Evolutionary conservation across 805 yeast genomes (phyloP), one percentile per base, ranked within the genome.

Genomic region (Cyberlindnera maritima): DNA sequence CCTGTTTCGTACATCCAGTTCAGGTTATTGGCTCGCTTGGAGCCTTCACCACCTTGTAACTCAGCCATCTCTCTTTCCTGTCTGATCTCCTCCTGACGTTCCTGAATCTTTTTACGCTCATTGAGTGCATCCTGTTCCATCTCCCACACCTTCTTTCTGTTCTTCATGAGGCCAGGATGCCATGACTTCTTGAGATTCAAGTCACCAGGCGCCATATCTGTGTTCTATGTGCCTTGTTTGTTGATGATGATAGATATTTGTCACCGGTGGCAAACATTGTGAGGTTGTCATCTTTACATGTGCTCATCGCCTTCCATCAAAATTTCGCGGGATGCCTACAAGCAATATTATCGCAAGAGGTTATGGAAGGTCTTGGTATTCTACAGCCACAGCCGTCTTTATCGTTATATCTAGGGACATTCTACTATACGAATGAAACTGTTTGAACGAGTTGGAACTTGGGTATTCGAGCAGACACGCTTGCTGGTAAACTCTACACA

Each of bases 141-240:
- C 54, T 81, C 75, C 92, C 96, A 85, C 31, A 92, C 91, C 59
- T 83, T 86, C 54, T 83, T 83, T 66, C 84, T 89, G 71, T 92
- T 92, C 63, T 85, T 87, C 61, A 87, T 71, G 42, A 88, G 72
- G 39, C 85, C 91, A 2, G 99, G 97, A 65, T 92, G 89, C 99
- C 98, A 92, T 51, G 98, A 92, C 64, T 92, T 92, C 69, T 92
- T 86, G 46, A 91, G 66, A 63, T 92, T 92, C 52, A 92, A 74
- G 64, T 91, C 96, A 5, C 90, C 88, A 1, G 90, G 87, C 63
- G 74, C 76, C 76, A 71, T 72, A n/a, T 37, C n/a, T n/a, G n/a
- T n/a, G n/a, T n/a, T n/a, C n/a, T 41, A 3, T 38, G 29, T 6
- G 20, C n/a, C 14, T 13, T 29, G 15, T 29, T 29, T 29, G 11